Evolutionary conservation across 257 asterid species (phyloP).

Genomic region (Petrea volubilis): DNA sequence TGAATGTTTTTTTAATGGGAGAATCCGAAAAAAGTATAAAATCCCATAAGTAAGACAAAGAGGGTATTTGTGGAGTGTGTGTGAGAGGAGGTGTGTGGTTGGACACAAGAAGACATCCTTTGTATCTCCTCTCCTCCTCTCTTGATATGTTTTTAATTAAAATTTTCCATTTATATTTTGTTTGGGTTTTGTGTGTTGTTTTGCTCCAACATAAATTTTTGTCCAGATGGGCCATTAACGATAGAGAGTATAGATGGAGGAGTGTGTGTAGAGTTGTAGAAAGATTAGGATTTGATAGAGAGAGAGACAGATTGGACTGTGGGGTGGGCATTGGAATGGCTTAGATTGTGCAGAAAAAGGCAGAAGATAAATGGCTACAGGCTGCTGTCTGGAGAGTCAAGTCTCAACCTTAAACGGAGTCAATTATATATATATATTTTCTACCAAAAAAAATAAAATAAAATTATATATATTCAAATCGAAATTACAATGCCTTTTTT

Average conservation of each 20-base stretch:
- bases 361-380: slow-evolving; percentile 15
- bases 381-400: background rate
- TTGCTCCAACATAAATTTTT: slow-evolving; percentile 23
- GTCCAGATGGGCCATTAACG: slow-evolving; percentile 38
- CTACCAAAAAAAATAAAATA: too few species aligned
- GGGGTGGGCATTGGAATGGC: slow-evolving; percentile 19
- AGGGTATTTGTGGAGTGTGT: slow-evolving; percentile 31
- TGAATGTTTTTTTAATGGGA: background rate
- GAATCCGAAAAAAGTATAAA: slow-evolving; percentile 10
- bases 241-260: slow-evolving; percentile 17
- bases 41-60: slow-evolving; percentile 16
- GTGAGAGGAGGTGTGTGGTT: slow-evolving; percentile 35
- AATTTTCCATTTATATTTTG: slow-evolving; percentile 27
- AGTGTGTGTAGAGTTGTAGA: slow-evolving; percentile 17
- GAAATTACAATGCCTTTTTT: too few species aligned
- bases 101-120: slow-evolving; percentile 43
- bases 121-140: slow-evolving; percentile 27
- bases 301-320: slow-evolving; percentile 1
- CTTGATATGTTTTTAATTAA: slow-evolving; percentile 19
- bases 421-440: too few species aligned
- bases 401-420: too few species aligned
- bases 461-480: too few species aligned
- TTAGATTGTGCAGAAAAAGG: slow-evolving; percentile 26
- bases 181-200: slow-evolving; percentile 18
- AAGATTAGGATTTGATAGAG: slow-evolving; percentile 15